Percentiles rank a stretch among this genome's conserved stretches.
Evolutionary conservation across 1,284 basidiomycete genomes (phyloP).

Genomic region (Sporisorium iseilematis-ciliati): DNA sequence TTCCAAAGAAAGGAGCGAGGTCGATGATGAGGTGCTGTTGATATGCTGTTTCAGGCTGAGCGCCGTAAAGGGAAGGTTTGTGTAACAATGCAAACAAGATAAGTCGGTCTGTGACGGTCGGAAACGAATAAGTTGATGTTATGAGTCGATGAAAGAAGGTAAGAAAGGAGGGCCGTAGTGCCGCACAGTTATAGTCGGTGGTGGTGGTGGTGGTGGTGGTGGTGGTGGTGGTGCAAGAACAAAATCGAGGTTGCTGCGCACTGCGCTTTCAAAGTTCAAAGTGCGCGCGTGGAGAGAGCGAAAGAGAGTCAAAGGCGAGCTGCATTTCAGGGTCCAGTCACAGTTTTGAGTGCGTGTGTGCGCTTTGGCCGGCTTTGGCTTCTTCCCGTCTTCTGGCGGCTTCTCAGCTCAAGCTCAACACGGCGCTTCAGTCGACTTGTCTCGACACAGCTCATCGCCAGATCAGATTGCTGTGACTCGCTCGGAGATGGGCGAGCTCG

Average conservation of each 20-base stretch:
- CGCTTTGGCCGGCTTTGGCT: conserved; percentile 5
- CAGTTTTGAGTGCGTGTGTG: background rate
- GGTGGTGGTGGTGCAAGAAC: background rate
- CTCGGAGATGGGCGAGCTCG: too few species aligned
- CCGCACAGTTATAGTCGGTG: background rate
- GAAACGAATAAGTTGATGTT: background rate
- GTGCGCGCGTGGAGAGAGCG: background rate
- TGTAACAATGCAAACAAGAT: background rate
- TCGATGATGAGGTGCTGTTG: too few species aligned
- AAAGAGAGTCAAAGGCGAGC: background rate
- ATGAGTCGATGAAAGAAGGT: background rate
- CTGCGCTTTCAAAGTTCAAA: background rate
- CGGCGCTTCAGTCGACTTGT: background rate
- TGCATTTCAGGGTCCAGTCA: conserved; percentile 33
- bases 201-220: background rate
- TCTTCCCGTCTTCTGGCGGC: background rate
- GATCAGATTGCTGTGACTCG: background rate
- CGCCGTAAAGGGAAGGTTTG: background rate
- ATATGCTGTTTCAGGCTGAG: too few species aligned
- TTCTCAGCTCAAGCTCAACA: background rate
- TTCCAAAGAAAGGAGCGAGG: background rate
- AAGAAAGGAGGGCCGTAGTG: background rate
- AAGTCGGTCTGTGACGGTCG: background rate
- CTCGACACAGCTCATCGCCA: background rate
- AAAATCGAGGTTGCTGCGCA: conserved; percentile 9